These are phyloP conservation scores for Butyriboletus loyo DNA, from an alignment of 768 basidiomycete genomes.

Conservation along the genomic window DNA sequence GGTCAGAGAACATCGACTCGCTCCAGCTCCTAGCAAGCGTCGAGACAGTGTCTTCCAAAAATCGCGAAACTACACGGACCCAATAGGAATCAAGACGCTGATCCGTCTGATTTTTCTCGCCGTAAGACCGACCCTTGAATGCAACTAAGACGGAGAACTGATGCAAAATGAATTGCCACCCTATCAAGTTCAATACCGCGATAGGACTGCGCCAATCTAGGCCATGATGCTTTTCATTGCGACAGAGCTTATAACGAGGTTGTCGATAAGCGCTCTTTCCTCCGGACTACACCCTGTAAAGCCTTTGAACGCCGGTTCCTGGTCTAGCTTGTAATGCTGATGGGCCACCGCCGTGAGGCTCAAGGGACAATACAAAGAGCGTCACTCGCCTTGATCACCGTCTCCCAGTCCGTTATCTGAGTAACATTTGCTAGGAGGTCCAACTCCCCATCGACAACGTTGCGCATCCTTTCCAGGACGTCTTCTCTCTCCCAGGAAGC, in stretches of 20 bases:
- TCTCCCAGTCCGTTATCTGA: constrained; percentile 63
- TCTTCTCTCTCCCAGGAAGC: constrained; percentile 38
- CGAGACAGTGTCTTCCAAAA: no score
- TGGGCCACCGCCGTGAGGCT: background rate
- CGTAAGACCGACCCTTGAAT: background rate
- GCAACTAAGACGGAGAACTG: background rate
- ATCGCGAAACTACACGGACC: no score
- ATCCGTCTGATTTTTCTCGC: background rate
- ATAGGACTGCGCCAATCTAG: constrained; percentile 4
- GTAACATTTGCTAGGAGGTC: constrained; percentile 44
- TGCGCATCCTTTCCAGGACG: constrained; percentile 53
- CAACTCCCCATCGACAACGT: constrained; percentile 56
- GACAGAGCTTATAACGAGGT: constrained; percentile 72
- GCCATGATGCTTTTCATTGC: constrained; percentile 72
- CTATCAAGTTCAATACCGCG: no score
- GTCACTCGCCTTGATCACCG: constrained; percentile 66
- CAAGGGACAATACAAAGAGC: background rate
- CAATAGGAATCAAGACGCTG: no score
- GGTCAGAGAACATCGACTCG: background rate
- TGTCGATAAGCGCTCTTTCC: constrained; percentile 49
- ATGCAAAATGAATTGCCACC: background rate
- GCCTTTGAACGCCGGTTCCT: constrained; percentile 43
- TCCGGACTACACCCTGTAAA: constrained; percentile 30
- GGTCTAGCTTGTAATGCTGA: constrained; percentile 70
- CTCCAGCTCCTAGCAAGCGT: background rate